A percentile compares a stretch with the other conserved stretches of the same genome.
Conservation (phyloP, 371 early-diverging fungal species). For the Mucor piriformis region DNA sequence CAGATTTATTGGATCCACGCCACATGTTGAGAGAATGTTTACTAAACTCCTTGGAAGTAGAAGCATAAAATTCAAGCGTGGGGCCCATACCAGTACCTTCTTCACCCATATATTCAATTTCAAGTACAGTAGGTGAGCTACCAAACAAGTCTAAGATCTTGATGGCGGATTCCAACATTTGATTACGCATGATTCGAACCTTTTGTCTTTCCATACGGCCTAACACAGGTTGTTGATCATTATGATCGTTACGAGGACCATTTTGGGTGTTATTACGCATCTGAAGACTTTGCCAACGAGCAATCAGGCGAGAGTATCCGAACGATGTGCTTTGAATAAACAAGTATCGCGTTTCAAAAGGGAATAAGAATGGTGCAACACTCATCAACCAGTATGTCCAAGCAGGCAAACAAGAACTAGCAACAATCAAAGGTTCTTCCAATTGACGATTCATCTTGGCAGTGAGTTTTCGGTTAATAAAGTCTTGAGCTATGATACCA, state of each 20-base stretch:
- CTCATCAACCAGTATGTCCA: slow-evolving; percentile 75
- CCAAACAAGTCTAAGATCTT: slow-evolving; percentile 82
- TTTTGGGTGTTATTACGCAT: slow-evolving; percentile 43
- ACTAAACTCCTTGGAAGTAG: slow-evolving; percentile 76
- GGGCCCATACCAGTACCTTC: slow-evolving; percentile 95
- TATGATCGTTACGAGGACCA: slow-evolving; percentile 29
- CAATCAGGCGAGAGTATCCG: slow-evolving; percentile 81
- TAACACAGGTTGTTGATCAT: slow-evolving; percentile 51
- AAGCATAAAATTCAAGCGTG: slow-evolving; percentile 90
- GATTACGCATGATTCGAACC: slow-evolving; percentile 76
- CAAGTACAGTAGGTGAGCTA: slow-evolving; percentile 71
- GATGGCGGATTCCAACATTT: slow-evolving; percentile 80
- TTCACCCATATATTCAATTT: slow-evolving; percentile 92
- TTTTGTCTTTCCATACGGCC: slow-evolving; percentile 83
- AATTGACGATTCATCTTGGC: slow-evolving; percentile 86
- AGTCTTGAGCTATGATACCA: slow-evolving; percentile 53
- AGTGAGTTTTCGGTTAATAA: slow-evolving; percentile 79
- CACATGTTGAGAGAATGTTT: slow-evolving; percentile 63
- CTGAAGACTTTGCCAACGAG: slow-evolving; percentile 59
- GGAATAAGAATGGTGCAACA: slow-evolving; percentile 80
- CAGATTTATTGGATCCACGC: slow-evolving; percentile 42
- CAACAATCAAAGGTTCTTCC: slow-evolving; percentile 87
- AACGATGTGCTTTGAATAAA: slow-evolving; percentile 85
- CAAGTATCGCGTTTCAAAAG: slow-evolving; percentile 79
- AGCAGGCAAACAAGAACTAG: slow-evolving; percentile 74